These are phyloP conservation scores for Ascochyta lentis DNA, from an alignment of 2,329 filamentous ascomycete species.

Conservation along the genomic window DNA sequence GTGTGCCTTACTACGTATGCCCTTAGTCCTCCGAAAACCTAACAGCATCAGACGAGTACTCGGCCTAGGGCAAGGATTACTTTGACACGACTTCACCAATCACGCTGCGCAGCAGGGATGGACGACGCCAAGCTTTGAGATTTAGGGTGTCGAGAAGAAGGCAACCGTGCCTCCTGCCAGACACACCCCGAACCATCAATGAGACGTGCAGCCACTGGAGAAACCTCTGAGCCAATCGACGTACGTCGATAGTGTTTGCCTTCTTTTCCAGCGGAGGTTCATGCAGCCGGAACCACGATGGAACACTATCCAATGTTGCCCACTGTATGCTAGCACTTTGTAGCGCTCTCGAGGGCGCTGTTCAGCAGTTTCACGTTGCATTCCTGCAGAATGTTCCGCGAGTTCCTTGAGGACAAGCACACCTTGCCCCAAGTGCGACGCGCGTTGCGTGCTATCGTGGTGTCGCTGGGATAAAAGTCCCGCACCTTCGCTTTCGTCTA, in stretches of 20 bases:
- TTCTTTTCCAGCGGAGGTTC: not conserved
- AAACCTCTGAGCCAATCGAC: not conserved
- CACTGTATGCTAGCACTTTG: not conserved
- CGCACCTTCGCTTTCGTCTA: not conserved
- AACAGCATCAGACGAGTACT: not conserved
- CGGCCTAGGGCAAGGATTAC: not conserved
- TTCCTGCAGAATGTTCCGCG: not conserved
- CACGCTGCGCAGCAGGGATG: not conserved
- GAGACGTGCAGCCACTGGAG: not conserved
- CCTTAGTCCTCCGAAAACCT: not conserved
- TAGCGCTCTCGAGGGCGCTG: not conserved
- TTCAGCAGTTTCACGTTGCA: constrained; percentile 3
- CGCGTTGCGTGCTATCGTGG: not conserved
- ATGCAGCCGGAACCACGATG: constrained; percentile 1
- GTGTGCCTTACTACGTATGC: constrained; percentile 8
- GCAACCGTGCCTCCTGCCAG: not conserved
- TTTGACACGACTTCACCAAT: not conserved
- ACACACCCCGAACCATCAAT: not conserved
- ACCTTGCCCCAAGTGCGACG: not conserved
- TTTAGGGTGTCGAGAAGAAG: not conserved
- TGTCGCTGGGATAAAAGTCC: constrained; percentile 8
- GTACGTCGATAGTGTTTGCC: not conserved
- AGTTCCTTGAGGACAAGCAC: constrained; percentile 6
- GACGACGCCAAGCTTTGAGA: not conserved
- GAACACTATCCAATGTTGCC: not conserved